phyloP scores from a whole-genome alignment of 2,329 filamentous ascomycete species.

The Cryphonectria radicalis region DNA sequence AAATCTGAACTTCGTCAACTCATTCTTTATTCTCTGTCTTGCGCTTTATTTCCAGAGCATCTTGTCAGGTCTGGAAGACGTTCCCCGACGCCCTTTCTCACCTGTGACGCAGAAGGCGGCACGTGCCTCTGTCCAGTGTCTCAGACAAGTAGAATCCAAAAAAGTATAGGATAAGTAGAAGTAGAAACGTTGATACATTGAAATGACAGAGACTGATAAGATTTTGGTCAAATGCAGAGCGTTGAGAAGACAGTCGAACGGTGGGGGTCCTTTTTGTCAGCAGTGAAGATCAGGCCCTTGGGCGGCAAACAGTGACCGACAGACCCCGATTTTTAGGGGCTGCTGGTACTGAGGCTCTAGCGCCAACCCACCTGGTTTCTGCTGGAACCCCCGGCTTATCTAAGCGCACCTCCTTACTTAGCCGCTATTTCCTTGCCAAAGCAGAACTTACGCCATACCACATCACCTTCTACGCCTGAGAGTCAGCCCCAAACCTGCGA shows the following conservation, averaged over 20 bases:
- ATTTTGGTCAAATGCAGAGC: too few relatives aligned
- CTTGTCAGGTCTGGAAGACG: background rate
- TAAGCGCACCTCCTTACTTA: constrained; percentile 8
- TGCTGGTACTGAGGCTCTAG: constrained; percentile 8
- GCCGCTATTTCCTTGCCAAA: constrained; percentile 11
- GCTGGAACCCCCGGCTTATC: background rate
- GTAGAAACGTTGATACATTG: background rate
- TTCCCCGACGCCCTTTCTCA: background rate
- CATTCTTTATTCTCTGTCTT: background rate
- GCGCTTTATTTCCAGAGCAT: background rate
- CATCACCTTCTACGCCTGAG: constrained; percentile 5
- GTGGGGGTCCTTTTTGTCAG: background rate
- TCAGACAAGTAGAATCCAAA: too few relatives aligned
- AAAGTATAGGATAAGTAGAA: background rate
- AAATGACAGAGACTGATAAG: background rate
- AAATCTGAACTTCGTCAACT: background rate
- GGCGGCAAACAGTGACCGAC: background rate
- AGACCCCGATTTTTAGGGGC: background rate
- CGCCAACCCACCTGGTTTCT: background rate
- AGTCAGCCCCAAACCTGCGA: constrained; percentile 9
- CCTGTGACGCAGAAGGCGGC: too few relatives aligned
- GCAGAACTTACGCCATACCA: constrained; percentile 14
- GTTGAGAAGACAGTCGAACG: background rate
- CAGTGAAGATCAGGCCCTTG: background rate
- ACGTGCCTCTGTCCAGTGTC: too few relatives aligned